Evolutionary conservation across 192 early-diverging fungal species (phyloP), one percentile per base, ranked within the genome.

Genomic region (Coemansia furcata): DNA sequence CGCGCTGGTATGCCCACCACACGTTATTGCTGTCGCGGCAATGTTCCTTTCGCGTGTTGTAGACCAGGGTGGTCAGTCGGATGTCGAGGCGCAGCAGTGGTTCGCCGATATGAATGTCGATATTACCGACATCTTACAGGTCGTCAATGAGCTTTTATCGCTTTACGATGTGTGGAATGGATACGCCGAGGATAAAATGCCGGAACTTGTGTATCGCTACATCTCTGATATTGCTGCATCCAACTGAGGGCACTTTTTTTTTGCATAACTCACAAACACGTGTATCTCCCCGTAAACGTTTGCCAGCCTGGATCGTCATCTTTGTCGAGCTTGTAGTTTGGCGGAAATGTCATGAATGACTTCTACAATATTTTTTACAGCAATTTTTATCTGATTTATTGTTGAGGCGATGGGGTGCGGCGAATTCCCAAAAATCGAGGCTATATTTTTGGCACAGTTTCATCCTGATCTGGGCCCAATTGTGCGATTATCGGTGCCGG

Each of bases 11-110:
- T 91, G 96, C 64, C 92, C 95, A 12, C 95, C 95, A 21, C 88
- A 95, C 52, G 87, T 95, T 66, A 92, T 97, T 66, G 94, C 95
- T 6, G 58, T 95, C 1, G 89, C 92, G 2, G 86, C 91, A 11
- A 68, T 95, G 55, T 94, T 90, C 57, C 71, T 94, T 3, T 82
- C 80, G 35, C 75, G 74, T 6, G 75, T 77, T 1, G 63, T 82
- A 2, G 80, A 82, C 65, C 74, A 82, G 65, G 80, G 74, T 0
- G 60, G 55, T 4, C 60, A 76, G 71, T 65, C 75, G 8, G 76
- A 82, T 21, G 17, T 62, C 15, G 87, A 93, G 50, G 87, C 93
- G 66, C 83, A 84, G 57, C 83, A 89, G 59, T 95, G 92, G 93
- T 93, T 91, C 80, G 87, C 91, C 1, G 86, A 88, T 50, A 63